Conservation (phyloP, 768 basidiomycete species). For the Calvatia gigantea region DNA sequence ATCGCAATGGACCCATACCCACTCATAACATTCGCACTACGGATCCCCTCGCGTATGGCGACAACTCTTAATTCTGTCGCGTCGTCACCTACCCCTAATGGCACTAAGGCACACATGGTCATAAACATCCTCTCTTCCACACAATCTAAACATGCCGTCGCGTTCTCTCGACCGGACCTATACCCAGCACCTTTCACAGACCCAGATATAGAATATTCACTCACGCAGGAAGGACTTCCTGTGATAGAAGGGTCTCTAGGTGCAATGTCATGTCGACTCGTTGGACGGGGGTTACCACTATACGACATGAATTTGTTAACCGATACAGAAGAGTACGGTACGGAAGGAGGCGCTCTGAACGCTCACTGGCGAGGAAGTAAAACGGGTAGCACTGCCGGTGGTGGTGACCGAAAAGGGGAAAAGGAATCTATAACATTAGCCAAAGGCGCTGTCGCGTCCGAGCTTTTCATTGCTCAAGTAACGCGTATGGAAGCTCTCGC, state of each 20-base stretch:
- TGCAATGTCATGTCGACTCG: slow-evolving; percentile 67
- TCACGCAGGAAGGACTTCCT: slow-evolving; percentile 54
- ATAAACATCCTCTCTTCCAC: slow-evolving; percentile 75
- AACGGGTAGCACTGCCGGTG: neutral
- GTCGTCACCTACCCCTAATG: slow-evolving; percentile 12
- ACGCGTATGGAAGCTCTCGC: slow-evolving; percentile 10
- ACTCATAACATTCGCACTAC: slow-evolving; percentile 85
- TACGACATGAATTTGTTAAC: slow-evolving; percentile 44
- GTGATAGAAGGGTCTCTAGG: slow-evolving; percentile 61
- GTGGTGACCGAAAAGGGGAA: slow-evolving; percentile 2
- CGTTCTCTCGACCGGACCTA: slow-evolving; percentile 73
- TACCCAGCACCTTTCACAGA: slow-evolving; percentile 54
- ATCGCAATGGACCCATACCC: slow-evolving; percentile 88
- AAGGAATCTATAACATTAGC: neutral
- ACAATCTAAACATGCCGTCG: slow-evolving; percentile 58
- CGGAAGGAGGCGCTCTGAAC: neutral
- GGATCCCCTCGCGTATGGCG: slow-evolving; percentile 88
- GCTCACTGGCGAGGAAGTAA: neutral
- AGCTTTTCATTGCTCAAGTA: slow-evolving; percentile 12
- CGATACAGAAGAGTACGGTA: neutral
- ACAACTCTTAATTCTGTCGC: slow-evolving; percentile 39
- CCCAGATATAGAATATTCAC: slow-evolving; percentile 30
- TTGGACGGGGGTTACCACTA: slow-evolving; percentile 58
- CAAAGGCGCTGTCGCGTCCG: neutral
- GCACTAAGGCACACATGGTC: slow-evolving; percentile 52